Evolutionary conservation across 257 asterid species (phyloP).

Genomic region (Lycium ferocissimum): DNA sequence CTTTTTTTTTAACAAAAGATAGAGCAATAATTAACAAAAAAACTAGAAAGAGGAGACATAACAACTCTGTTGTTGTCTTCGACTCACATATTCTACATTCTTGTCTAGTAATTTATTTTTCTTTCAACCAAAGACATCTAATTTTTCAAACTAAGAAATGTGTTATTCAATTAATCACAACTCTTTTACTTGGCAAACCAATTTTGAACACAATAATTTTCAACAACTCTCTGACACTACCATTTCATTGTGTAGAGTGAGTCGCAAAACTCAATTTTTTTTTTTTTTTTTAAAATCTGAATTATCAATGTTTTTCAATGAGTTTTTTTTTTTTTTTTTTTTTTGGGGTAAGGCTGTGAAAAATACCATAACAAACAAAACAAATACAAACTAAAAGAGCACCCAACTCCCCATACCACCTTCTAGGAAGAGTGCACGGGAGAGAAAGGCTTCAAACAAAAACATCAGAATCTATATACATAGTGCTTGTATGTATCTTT

Average conservation of each 20-base stretch:
- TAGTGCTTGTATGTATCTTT: no score
- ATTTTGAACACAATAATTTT: not conserved
- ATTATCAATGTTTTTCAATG: no score
- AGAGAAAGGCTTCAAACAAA: no score
- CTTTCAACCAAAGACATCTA: slow-evolving; percentile 5
- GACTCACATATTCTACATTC: not conserved
- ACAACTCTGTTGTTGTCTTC: not conserved
- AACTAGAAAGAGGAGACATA: not conserved
- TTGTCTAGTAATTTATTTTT: slow-evolving; percentile 16
- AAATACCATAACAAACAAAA: no score
- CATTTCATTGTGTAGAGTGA: not conserved
- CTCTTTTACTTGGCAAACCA: slow-evolving; percentile 18
- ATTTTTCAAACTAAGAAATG: not conserved
- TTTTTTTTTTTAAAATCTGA: no score
- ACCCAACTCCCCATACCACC: no score
- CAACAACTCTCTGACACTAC: slow-evolving; percentile 9
- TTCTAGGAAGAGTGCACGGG: no score
- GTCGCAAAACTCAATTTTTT: not conserved
- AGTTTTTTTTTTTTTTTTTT: no score
- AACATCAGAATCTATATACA: no score
- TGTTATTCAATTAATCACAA: not conserved
- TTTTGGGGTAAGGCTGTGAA: no score
- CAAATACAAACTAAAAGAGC: no score
- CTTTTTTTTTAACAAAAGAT: not conserved
- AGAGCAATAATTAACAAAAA: not conserved